Conservation (phyloP, 2,329 filamentous ascomycete genomes). For the Pseudonectria foliicola region DNA sequence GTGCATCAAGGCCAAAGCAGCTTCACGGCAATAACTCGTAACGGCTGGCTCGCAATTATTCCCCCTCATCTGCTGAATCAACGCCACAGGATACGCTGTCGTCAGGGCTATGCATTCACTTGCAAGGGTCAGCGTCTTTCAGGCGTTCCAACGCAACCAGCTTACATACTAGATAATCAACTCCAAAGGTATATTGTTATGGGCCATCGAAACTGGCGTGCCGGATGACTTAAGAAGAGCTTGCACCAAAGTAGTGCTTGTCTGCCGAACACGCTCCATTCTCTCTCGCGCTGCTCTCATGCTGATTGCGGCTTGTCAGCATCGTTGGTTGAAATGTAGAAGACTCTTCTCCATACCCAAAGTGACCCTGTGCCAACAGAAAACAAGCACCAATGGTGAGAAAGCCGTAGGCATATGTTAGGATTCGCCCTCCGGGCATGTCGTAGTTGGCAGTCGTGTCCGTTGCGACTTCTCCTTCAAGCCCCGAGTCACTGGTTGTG, state of each 20-base stretch:
- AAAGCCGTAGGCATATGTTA: slow-evolving; percentile 9
- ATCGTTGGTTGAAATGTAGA: background rate
- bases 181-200: too few species aligned
- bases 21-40: slow-evolving; percentile 15
- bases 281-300: slow-evolving; percentile 13
- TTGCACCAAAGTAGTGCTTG: slow-evolving; percentile 12
- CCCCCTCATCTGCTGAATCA: slow-evolving; percentile 16
- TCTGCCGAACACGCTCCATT: slow-evolving; percentile 16
- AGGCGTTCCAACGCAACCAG: background rate
- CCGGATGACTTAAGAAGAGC: slow-evolving; percentile 14
- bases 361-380: slow-evolving; percentile 15
- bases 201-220: too few species aligned
- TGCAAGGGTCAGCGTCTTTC: slow-evolving; percentile 1
- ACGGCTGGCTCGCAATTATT: slow-evolving; percentile 20
- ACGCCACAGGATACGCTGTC: slow-evolving; percentile 19
- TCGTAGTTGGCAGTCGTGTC: too few species aligned
- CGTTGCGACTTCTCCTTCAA: too few species aligned
- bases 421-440: background rate
- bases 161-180: slow-evolving; percentile 15
- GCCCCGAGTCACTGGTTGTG: too few species aligned
- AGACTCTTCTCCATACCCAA: slow-evolving; percentile 10
- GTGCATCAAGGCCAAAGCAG: slow-evolving; percentile 9
- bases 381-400: slow-evolving; percentile 6
- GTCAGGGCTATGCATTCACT: slow-evolving; percentile 23
- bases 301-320: slow-evolving; percentile 1